Base-by-base conservation (phyloP, 352 stramenopile genomes). In the Globisporangium viniferum region DNA sequence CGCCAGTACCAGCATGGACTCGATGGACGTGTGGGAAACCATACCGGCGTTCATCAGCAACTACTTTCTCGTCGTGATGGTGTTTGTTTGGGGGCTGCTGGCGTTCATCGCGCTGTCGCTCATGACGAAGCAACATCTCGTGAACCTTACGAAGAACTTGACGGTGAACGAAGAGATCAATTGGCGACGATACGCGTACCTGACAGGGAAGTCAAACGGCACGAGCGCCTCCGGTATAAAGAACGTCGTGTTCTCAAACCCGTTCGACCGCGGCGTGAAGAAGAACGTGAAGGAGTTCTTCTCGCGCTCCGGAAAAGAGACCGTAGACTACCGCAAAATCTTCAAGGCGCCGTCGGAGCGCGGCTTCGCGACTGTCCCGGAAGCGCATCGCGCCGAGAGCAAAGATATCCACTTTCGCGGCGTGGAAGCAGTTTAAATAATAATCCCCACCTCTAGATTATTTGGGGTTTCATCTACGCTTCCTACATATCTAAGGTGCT, bases 131-230 rank as follows among this genome's bases (percentile, higher is more conserved):
- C 80, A 92, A 68, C 86, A 94, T 60, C 24, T 91, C 15, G 75
- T 72, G 41, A 90, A 90, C 66, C 78, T 93, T 8, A 66, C 71
- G 22, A 77, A 79, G 67, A 95, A 95, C 54, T 31, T 93, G 36
- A 95, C 87, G 3, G 80, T 95, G 53, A 95, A 95, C 64, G 87
- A 95, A 71, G 69, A 82, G 62, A 92, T 93, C 73, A 93, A 95
- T 64, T 95, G 87, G 87, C 76, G 79, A 59, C 77, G 87, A 27
- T 93, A 93, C 68, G 44, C 77, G 20, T 95, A 95, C 59, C 67
- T 95, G 59, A 84, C 68, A 62, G 27, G 76, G 58, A 56, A 75
- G 62, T 18, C 62, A 5, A 70, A 62, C 27, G 46, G 61, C 1
- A 18, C 65, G 39, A 66, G 49, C 9, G 54, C 36, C 15, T 46